phyloP scores from a whole-genome alignment of 345 rosid genomes.

The Euclidium syriacum region DNA sequence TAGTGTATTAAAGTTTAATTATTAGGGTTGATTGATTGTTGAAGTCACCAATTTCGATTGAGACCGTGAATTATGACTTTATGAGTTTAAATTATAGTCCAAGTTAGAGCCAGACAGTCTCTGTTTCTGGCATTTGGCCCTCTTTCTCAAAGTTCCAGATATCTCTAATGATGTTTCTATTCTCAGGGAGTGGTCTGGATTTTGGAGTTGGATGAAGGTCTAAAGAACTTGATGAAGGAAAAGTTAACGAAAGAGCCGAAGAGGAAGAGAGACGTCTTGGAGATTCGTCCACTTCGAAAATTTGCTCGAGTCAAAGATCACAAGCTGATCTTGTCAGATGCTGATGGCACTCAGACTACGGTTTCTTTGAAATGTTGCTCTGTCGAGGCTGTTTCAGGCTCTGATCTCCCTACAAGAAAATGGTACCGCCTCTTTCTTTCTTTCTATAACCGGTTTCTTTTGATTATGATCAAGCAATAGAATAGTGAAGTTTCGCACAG shows the following conservation, averaged over 20 bases:
- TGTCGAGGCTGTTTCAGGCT: constrained; percentile 80
- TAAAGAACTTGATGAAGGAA: constrained; percentile 40
- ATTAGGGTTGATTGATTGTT: not conserved
- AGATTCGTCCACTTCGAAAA: constrained; percentile 61
- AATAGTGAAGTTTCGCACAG: not conserved
- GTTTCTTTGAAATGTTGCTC: constrained; percentile 54
- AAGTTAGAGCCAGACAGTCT: not conserved
- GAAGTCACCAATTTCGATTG: not conserved
- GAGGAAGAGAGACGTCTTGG: constrained; percentile 50
- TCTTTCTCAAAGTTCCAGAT: not conserved
- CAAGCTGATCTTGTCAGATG: constrained; percentile 43
- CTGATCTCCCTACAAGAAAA: constrained; percentile 61
- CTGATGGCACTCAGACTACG: constrained; percentile 42
- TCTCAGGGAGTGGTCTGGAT: constrained; percentile 79
- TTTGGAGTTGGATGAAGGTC: constrained; percentile 59
- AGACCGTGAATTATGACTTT: not conserved
- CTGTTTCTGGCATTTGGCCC: not conserved
- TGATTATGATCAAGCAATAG: not conserved
- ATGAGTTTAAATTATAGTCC: not conserved
- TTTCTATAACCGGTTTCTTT: not conserved
- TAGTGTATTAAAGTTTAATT: not conserved
- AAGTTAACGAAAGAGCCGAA: constrained; percentile 50
- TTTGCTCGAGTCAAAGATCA: constrained; percentile 53
- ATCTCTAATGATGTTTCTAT: not conserved
- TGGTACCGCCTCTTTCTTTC: constrained; percentile 49